Conservation (phyloP, 2,329 filamentous ascomycete species). For the Fusarium incarnatum region DNA sequence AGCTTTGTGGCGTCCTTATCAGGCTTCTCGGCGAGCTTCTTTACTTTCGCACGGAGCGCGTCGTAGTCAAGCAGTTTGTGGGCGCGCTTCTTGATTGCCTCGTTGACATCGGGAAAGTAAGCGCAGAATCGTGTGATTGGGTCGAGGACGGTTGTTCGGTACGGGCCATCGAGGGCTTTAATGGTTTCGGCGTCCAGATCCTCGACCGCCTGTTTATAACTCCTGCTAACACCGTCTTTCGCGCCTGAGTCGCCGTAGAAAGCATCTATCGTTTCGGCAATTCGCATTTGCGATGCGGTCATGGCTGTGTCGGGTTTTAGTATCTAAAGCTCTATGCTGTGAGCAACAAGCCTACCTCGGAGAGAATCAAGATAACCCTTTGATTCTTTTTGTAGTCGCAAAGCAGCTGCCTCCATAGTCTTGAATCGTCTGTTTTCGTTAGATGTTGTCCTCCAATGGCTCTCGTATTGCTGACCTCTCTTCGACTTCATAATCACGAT, state of each 20-base stretch:
- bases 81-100: slow-evolving; percentile 98
- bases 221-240: slow-evolving; percentile 92
- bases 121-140: slow-evolving; percentile 96
- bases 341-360: slow-evolving; percentile 68
- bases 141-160: slow-evolving; percentile 92
- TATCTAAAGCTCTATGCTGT: background rate
- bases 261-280: slow-evolving; percentile 98
- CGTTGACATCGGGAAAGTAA: slow-evolving; percentile 99
- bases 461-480: slow-evolving; percentile 70
- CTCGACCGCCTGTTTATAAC: slow-evolving; percentile 98
- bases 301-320: slow-evolving; percentile 72
- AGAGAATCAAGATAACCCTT: slow-evolving; percentile 98
- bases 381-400: slow-evolving; percentile 94
- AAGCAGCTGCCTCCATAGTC: slow-evolving; percentile 95
- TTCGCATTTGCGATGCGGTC: slow-evolving; percentile 99
- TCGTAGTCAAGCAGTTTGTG: slow-evolving; percentile 99
- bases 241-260: slow-evolving; percentile 98
- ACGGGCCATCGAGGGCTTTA: slow-evolving; percentile 96
- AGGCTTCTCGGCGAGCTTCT: slow-evolving; percentile 96
- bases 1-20: slow-evolving; percentile 99
- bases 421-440: slow-evolving; percentile 79
- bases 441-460: slow-evolving; percentile 25
- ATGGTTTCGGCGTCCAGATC: slow-evolving; percentile 98
- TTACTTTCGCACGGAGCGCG: slow-evolving; percentile 92
- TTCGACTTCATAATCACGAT: slow-evolving; percentile 98